These are phyloP conservation scores for Coemansia sp. DNA, from an alignment of 192 early-diverging fungal species.

Conservation along the genomic window DNA sequence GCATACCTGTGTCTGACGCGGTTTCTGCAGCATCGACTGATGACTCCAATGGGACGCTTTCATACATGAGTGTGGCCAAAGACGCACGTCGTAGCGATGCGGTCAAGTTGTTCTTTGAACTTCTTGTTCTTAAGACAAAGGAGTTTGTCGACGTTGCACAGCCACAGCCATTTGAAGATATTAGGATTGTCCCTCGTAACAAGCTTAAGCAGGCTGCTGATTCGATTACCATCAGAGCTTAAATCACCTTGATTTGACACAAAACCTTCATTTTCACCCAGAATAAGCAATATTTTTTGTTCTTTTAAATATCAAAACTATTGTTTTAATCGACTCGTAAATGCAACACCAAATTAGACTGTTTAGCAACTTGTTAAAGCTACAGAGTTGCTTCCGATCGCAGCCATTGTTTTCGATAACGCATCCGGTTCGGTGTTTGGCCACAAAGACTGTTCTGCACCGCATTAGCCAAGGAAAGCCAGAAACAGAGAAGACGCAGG, in stretches of 20 bases:
- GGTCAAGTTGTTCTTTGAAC: constrained; percentile 87
- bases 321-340: not conserved
- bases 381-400: not conserved
- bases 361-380: too few relatives aligned
- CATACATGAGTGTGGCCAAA: constrained; percentile 33
- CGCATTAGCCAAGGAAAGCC: not conserved
- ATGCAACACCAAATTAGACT: not conserved
- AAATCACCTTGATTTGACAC: not conserved
- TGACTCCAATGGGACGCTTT: constrained; percentile 16
- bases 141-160: constrained; percentile 83
- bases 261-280: not conserved
- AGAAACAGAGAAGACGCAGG: not conserved
- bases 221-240: constrained; percentile 12
- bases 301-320: not conserved
- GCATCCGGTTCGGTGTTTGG: not conserved
- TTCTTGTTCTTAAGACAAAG: constrained; percentile 85
- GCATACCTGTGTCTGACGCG: constrained; percentile 12
- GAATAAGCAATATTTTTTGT: not conserved
- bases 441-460: constrained; percentile 11
- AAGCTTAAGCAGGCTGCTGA: constrained; percentile 34
- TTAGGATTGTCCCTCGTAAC: constrained; percentile 59
- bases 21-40: constrained; percentile 1
- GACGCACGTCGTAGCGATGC: constrained; percentile 64
- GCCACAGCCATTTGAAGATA: constrained; percentile 76
- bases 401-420: not conserved